Base-by-base conservation (phyloP, 495 filamentous ascomycete species). In the Penicillium roqueforti region DNA sequence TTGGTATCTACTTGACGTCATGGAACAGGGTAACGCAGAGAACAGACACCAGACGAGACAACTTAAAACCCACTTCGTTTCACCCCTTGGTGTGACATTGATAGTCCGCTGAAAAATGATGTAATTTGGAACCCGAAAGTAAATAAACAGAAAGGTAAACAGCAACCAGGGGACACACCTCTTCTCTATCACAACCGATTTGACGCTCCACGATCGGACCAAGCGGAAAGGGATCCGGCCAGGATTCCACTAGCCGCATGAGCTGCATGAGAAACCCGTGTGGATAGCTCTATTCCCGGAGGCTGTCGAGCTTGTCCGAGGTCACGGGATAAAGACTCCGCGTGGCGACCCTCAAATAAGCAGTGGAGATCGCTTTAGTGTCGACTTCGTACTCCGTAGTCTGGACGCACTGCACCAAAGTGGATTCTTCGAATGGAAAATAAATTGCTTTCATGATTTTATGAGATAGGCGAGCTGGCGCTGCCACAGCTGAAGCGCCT, bases 161-260 rank as follows among this genome's bases (percentile, higher is more conserved):
- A 29, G 22, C n/a, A 29, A 40, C 18, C n/a, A 23, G 32, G 20
- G 26, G 32, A 48, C 34, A n/a, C 18, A 4, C 16, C 34, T 10
- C 6, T 34, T 36, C 20, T 44, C 50, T 43, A 52, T 42, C 48
- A 51, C 37, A 13, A 2, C 18, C 36, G 22, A 38, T 28, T 16
- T 36, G 29, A 42, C 34, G 28, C 49, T 43, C 49, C 49, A 51
- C 40, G 38, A 43, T 51, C 50, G 39, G 50, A 44, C 29, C 38
- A 50, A 13, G 29, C 50, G 50, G 50, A 52, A 52, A 44, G 22
- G 50, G 28, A 44, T 34, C 50, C 50, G 50, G n/a, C 1, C 22
- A 23, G 23, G 20, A 26, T 43, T 23, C 36, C 38, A 25, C 40
- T 32, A 44, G 50, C 29, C 29, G 37, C 50, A 52, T 52, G 50